Conservation (phyloP, 148 eudicot species). For the Arctostaphylos glauca region DNA sequence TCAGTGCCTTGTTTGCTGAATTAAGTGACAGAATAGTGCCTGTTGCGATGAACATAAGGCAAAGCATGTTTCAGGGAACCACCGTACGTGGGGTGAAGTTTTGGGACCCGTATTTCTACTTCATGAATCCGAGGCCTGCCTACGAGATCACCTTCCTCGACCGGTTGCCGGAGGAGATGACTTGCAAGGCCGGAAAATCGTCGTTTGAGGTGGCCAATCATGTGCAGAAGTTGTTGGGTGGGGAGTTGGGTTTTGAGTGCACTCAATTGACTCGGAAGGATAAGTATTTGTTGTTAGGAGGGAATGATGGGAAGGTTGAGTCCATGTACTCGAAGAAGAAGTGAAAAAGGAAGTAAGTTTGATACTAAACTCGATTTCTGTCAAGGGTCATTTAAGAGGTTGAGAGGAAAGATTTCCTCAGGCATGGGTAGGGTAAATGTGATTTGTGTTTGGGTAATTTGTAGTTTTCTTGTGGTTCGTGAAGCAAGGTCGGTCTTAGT, state of each 20-base stretch:
- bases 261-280: conserved; percentile 94
- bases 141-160: conserved; percentile 87
- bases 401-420: not conserved
- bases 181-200: conserved; percentile 71
- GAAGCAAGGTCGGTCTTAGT: not conserved
- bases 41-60: conserved; percentile 70
- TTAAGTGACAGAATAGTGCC: conserved; percentile 94
- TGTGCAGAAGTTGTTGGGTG: conserved; percentile 82
- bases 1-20: conserved; percentile 92
- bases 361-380: not conserved
- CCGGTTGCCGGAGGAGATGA: conserved; percentile 71
- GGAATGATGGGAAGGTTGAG: conserved; percentile 96
- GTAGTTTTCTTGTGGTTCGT: not conserved
- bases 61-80: conserved; percentile 81
- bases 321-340: conserved; percentile 59
- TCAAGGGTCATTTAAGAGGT: not conserved
- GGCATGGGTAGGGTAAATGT: not conserved
- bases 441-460: not conserved
- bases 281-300: conserved; percentile 88
- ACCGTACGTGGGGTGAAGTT: conserved; percentile 85
- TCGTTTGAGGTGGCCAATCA: conserved; percentile 93
- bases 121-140: conserved; percentile 96
- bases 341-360: not conserved
- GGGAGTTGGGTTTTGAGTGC: conserved; percentile 87
- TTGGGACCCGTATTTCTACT: conserved; percentile 93